Percentiles rank a stretch among this genome's conserved stretches.
These are phyloP conservation scores for Chaetomium strumarium DNA, from an alignment of 2,329 filamentous ascomycete species.

Conservation along the genomic window DNA sequence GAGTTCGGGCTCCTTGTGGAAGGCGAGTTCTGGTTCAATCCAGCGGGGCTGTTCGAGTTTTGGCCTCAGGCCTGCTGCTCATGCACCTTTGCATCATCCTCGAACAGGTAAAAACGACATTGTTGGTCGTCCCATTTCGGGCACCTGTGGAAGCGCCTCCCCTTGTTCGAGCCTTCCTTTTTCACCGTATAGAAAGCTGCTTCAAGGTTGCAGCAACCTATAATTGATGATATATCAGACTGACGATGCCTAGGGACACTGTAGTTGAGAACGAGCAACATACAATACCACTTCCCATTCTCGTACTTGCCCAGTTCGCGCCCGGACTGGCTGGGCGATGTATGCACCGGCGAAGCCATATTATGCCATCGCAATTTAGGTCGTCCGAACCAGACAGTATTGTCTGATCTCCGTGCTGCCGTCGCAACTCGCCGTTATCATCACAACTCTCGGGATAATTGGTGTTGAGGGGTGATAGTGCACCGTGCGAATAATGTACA, in stretches of 20 bases:
- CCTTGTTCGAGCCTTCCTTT: constrained; percentile 36
- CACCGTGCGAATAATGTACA: too few relatives aligned
- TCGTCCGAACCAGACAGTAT: too few relatives aligned
- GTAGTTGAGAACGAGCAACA: background rate
- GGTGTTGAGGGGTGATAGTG: too few relatives aligned
- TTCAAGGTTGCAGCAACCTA: constrained; percentile 18
- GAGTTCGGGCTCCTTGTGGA: too few relatives aligned
- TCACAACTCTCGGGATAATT: too few relatives aligned
- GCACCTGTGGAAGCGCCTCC: constrained; percentile 40
- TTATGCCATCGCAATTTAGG: too few relatives aligned
- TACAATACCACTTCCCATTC: constrained; percentile 28
- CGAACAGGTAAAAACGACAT: constrained; percentile 43
- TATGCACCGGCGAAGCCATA: too few relatives aligned
- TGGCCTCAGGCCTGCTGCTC: constrained; percentile 24
- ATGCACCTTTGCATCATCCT: constrained; percentile 33
- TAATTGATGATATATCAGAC: background rate
- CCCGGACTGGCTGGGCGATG: too few relatives aligned
- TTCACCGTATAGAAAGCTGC: constrained; percentile 34
- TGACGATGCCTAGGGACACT: too few relatives aligned
- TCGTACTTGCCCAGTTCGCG: constrained; percentile 20
- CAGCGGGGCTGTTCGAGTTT: background rate
- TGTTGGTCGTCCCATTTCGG: constrained; percentile 24
- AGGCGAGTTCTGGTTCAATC: too few relatives aligned
- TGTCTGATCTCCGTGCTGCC: too few relatives aligned
- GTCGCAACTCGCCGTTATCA: too few relatives aligned